A percentile compares a stretch with the other conserved stretches of the same genome.
Evolutionary conservation across 352 stramenopile species (phyloP).

Genomic region (Detonula confervacea): DNA sequence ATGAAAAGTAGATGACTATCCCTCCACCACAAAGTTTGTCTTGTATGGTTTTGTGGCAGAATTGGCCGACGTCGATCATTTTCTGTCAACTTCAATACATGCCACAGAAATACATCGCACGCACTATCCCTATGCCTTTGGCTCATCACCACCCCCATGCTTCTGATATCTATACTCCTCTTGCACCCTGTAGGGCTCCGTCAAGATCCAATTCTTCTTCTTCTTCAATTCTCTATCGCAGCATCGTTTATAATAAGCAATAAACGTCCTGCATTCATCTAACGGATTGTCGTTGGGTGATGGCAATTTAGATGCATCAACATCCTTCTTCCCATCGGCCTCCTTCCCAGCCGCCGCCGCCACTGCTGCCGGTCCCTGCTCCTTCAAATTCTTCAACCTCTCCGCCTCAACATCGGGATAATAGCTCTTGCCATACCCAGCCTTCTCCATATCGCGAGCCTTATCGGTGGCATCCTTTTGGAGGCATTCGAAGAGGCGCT

Average conservation of each 20-base stretch:
- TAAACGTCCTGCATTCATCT: conserved; percentile 74
- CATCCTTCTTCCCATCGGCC: conserved; percentile 41
- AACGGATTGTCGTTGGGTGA: conserved; percentile 79
- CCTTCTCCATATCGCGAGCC: conserved; percentile 81
- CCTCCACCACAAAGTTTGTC: too few species aligned
- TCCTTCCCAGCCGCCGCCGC: conserved; percentile 12
- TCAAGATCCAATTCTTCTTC: conserved; percentile 84
- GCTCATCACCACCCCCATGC: conserved; percentile 12
- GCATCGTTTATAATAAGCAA: conserved; percentile 82
- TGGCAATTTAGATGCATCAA: conserved; percentile 58
- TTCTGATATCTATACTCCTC: conserved; percentile 84
- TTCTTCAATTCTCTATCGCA: conserved; percentile 83
- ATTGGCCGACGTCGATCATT: too few species aligned
- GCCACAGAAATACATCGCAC: too few species aligned
- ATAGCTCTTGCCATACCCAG: conserved; percentile 73
- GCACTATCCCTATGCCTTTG: not conserved
- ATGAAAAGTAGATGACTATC: too few species aligned
- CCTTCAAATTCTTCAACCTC: conserved; percentile 32
- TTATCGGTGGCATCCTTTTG: conserved; percentile 74
- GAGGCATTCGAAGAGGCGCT: conserved; percentile 80
- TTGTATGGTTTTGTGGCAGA: too few species aligned
- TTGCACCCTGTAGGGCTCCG: conserved; percentile 80
- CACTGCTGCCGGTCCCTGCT: not conserved
- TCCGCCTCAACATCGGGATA: conserved; percentile 67
- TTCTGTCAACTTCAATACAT: too few species aligned